Evolutionary conservation across 352 stramenopile genomes (phyloP).

Genomic region (Pythium brachiatum): DNA sequence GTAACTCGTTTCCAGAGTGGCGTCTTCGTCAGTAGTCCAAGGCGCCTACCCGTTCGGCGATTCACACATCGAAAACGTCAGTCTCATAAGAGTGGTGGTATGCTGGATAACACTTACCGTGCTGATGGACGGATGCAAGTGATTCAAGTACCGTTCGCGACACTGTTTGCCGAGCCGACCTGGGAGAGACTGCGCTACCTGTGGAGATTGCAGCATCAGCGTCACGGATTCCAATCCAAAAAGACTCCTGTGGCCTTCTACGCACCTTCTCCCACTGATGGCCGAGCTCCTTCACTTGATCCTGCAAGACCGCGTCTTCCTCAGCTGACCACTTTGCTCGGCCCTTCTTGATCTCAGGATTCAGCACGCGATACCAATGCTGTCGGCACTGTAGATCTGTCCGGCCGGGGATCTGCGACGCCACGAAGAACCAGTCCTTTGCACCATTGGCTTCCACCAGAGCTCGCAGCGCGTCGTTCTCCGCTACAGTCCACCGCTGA

Average conservation of each 20-base stretch:
- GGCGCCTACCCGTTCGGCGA: no score
- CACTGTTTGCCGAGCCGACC: conserved; percentile 68
- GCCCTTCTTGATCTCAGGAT: conserved; percentile 52
- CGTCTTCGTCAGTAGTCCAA: conserved; percentile 55
- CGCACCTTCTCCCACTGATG: conserved; percentile 58
- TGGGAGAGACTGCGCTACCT: conserved; percentile 60
- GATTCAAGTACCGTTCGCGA: conserved; percentile 67
- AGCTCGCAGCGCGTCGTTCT: conserved; percentile 33
- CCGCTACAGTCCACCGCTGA: conserved; percentile 30
- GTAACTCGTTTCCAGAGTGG: conserved; percentile 26
- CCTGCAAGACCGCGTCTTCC: conserved; percentile 44
- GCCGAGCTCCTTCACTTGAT: conserved; percentile 46
- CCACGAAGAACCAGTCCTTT: conserved; percentile 73
- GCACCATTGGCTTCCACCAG: conserved; percentile 47
- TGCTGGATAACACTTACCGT: conserved; percentile 26
- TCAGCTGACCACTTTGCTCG: conserved; percentile 48
- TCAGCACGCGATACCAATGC: conserved; percentile 67
- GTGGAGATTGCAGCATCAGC: neutral
- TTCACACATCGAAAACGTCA: no score
- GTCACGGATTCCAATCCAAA: neutral
- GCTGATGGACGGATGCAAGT: conserved; percentile 45
- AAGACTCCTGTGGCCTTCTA: no score
- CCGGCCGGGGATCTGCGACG: conserved; percentile 58
- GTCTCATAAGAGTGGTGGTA: no score
- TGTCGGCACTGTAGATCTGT: conserved; percentile 79